Evolutionary conservation across 2,329 filamentous ascomycete species (phyloP), one percentile per base, ranked within the genome.

Genomic region (Sclerotiophoma versabilis): DNA sequence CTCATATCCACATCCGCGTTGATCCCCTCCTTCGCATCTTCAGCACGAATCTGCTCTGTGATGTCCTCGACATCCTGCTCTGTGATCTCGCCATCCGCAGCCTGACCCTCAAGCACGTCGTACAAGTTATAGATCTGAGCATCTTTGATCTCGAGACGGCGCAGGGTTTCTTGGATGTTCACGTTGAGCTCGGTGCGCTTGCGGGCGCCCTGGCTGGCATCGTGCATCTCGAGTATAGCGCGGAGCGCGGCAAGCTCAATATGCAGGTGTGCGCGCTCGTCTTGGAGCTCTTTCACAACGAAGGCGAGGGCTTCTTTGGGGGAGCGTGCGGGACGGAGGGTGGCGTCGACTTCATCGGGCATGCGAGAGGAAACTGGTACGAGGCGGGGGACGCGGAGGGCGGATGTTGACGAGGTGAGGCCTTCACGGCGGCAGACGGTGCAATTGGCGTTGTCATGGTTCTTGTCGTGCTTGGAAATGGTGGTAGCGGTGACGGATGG

Each of bases 81-180:
- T 0, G 63, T 73, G 41, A 75, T 62, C 1, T 86, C 86, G 2
- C 82, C 27, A 80, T 80, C 76, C 89, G 91, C 43, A 6, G 47
- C 47, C 71, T 93, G 90, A 5, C 88, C 90, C 74, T 93, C 91
- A 0, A 95, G 80, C 1, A 95, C 91, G 71, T 96, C 92, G 64
- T 93, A 91, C 12, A 96, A 80, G 34, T 85, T 84, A 75, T 96
- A 96, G 34, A 96, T 87, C 73, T 93, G 89, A 57, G 90, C 88
- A 22, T 87, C 86, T 75, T 93, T 92, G 66, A 83, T 81, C 66
- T 92, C 88, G 20, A 92, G 84, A 46, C 84, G 81, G 57, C 81
- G 81, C 34, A 89, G 77, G 17, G 92, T 68, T 19, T 78, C 78
- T 57, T 86, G 81, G 29, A 93, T 87, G 50, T 83, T 83, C 23